Percentiles rank a stretch among this genome's conserved stretches.
Conservation (phyloP, 2,329 filamentous ascomycete genomes). For the Cordyceps cateniannulata region DNA sequence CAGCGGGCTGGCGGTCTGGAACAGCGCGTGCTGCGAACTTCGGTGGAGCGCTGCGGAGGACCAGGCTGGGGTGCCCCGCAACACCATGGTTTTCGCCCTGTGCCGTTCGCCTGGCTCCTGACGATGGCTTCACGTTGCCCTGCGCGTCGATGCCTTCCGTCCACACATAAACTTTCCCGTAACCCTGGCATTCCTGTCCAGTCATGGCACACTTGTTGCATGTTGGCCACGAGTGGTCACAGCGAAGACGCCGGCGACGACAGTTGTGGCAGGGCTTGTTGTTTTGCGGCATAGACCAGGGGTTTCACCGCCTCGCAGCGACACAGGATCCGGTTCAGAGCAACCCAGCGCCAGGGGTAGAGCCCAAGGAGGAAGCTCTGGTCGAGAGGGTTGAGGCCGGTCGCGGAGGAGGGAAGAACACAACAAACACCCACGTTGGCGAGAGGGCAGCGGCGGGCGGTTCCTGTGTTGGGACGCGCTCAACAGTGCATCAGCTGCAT, state of each 20-base stretch:
- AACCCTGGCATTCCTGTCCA: slow-evolving; percentile 54
- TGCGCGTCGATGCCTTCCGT: slow-evolving; percentile 44
- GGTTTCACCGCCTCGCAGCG: not conserved
- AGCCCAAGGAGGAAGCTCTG: not conserved
- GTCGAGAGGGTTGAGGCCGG: not conserved
- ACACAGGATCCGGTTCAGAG: not conserved
- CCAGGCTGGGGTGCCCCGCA: slow-evolving; percentile 12
- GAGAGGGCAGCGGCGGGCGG: not conserved
- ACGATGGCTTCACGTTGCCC: slow-evolving; percentile 36
- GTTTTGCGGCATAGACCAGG: slow-evolving; percentile 24
- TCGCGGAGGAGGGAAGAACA: not conserved
- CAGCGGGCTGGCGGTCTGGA: not conserved
- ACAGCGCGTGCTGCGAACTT: not conserved
- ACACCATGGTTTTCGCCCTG: slow-evolving; percentile 17
- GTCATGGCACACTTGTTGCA: slow-evolving; percentile 53
- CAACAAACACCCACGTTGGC: not conserved
- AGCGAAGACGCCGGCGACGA: slow-evolving; percentile 53
- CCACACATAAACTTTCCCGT: slow-evolving; percentile 56
- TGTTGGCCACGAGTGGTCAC: slow-evolving; percentile 52
- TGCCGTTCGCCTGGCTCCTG: slow-evolving; percentile 17
- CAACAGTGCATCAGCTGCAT: slow-evolving; percentile 10
- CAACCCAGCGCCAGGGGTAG: not conserved
- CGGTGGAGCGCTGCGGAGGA: slow-evolving; percentile 8
- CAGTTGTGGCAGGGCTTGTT: slow-evolving; percentile 54
- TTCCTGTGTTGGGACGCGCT: slow-evolving; percentile 5